Evolutionary conservation across 2,329 filamentous ascomycete genomes (phyloP), one percentile per base, ranked within the genome.

Genomic region (Thelonectria discophora): DNA sequence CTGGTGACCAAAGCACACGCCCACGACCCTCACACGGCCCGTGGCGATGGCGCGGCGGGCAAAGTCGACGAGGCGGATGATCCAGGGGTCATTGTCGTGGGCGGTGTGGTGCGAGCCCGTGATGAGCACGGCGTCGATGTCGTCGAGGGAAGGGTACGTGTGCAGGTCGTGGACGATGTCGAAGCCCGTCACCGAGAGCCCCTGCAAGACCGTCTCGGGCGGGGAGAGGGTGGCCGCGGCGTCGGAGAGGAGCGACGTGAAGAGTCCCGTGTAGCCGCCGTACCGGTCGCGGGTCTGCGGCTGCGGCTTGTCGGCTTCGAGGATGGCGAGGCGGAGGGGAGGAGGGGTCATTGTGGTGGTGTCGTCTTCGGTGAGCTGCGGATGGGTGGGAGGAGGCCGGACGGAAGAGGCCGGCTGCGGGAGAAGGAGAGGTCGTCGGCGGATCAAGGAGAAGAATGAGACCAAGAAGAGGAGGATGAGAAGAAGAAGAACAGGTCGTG

Each of bases 271-370:
- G 78, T 97, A 97, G 62, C 84, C 83, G 53, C 87, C 86, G 77
- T 90, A 93, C 70, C 86, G 86, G 57, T 83, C 83, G 56, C 85
- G 80, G 39, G 90, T 86, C 45, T 84, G 77, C 1, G 87, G 84
- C 51, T 90, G 82, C 1, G 93, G 93, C 1, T 86, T 91, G 78
- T 97, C 94, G 81, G 91, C 90, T 82, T 97, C 92, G 68, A 98
- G 88, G 69, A 98, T 85, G 48, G 94, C 93, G 77, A 97, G 90
- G 58, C 91, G 90, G 68, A 94, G 79, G 30, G 86, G 86, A n/a
- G 69, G 30, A 39, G 13, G 60, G 32, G 46, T 39, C 67, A 72
- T 71, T 52, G 58, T 65, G 54, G 56, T 5, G 54, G 55, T 32
- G 53, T n/a, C 27, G 24, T 42, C 30, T 34, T 10, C 24, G 46